Base-by-base conservation (phyloP, 805 yeast genomes). In the Candida railenensis region DNA sequence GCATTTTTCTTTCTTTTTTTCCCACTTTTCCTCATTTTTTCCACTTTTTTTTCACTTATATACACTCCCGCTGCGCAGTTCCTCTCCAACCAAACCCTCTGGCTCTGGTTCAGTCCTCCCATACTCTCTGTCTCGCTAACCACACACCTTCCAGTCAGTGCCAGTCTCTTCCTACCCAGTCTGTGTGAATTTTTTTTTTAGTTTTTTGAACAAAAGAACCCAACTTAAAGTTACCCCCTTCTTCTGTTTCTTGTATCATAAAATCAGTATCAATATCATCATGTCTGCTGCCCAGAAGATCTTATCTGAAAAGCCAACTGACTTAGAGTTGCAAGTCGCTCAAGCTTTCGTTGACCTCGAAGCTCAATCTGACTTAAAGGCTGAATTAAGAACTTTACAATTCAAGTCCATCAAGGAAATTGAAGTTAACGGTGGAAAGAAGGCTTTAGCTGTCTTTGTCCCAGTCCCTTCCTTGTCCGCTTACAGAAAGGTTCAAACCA, bases 291-390 rank as follows among this genome's bases (percentile, higher is more conserved):
- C 91, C 74, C 83, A 88, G 77, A 94, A 94, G 84, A 83, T 94
- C 78, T 85, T 92, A 78, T 84, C 90, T 72, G 84, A 86, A 73
- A 88, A 88, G 71, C 98, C 99, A 81, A 75, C 94, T 74, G 98
- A 94, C 81, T 90, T 94, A 78, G 99, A 94, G 83, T 88, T 94
- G 78, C 96, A 92, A 82, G 96, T 94, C 74, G 97, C 97, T 70
- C 97, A 92, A 82, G 97, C 98, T 71, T 88, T 94, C 74, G 75
- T 85, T 67, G 99, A 94, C 81, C 84, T 94, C 77, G 98, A 94
- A 84, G 81, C 87, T 76, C 89, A 95, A 73, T 82, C 96, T 67
- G 98, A 92, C 74, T 82, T 91, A 77, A 92, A 91, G 86, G 91
- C 96, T 71, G 97, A 90, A 69, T 85, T 94, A 78, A 90, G 97